Evolutionary conservation across 1,284 basidiomycete species (phyloP).

Genomic region (Thecaphora frezii): DNA sequence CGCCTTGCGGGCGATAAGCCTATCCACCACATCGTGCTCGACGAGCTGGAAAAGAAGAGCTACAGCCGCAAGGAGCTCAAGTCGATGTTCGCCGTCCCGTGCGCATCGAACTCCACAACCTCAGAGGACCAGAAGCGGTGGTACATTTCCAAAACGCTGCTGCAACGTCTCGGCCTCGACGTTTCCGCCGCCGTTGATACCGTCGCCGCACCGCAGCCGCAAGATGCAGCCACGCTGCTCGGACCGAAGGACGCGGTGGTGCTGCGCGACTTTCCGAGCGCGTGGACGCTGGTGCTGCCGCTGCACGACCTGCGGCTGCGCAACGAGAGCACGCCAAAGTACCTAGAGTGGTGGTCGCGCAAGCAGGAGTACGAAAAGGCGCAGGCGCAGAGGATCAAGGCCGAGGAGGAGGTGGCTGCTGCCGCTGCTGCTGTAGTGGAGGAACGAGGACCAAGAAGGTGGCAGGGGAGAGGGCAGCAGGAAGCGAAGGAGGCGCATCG

Average conservation of each 20-base stretch:
- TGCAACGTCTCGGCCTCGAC: neutral
- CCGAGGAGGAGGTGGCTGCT: neutral
- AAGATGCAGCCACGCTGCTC: too few relatives aligned
- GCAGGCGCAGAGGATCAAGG: constrained; percentile 7
- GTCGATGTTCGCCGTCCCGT: neutral
- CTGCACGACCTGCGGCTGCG: constrained; percentile 16
- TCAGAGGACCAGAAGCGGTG: neutral
- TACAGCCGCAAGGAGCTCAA: neutral
- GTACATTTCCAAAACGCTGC: neutral
- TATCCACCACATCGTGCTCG: neutral
- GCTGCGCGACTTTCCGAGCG: constrained; percentile 1
- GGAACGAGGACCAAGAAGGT: neutral
- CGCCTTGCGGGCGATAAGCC: neutral
- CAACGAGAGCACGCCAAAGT: constrained; percentile 26
- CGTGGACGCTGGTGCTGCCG: constrained; percentile 18
- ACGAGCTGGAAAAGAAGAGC: neutral
- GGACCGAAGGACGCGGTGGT: neutral
- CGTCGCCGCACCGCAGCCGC: too few relatives aligned
- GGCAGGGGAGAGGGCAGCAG: neutral
- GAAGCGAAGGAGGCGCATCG: neutral
- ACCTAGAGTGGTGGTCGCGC: constrained; percentile 24
- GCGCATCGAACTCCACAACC: too few relatives aligned
- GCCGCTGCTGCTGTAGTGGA: neutral
- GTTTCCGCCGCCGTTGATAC: neutral
- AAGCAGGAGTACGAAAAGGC: constrained; percentile 23